phyloP scores from a whole-genome alignment of 139 green algal genomes.

The Monoraphidium neglectum region DNA sequence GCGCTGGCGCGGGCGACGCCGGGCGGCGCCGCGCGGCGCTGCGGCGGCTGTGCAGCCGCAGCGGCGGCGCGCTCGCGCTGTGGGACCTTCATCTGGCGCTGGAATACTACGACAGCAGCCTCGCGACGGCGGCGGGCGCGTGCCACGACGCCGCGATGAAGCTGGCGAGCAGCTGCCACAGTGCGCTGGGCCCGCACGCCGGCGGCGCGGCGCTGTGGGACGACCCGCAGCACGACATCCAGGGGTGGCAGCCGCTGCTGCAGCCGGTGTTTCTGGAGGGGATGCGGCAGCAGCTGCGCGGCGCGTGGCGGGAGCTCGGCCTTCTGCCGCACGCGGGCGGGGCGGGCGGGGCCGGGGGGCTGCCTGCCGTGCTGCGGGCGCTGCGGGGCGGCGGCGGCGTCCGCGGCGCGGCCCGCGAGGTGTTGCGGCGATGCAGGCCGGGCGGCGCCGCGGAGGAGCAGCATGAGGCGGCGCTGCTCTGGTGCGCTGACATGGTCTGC shows the following conservation, averaged over 20 bases:
- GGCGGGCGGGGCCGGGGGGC: no score
- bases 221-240: slow-evolving; percentile 7
- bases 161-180: neutral
- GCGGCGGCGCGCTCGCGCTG: slow-evolving; percentile 35
- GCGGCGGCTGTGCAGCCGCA: slow-evolving; percentile 1
- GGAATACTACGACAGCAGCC: slow-evolving; percentile 25
- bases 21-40: neutral
- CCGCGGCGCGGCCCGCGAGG: no score
- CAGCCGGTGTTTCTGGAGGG: slow-evolving; percentile 43
- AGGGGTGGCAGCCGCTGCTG: slow-evolving; percentile 51
- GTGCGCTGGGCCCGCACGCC: neutral
- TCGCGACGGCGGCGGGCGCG: slow-evolving; percentile 1
- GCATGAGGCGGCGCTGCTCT: no score
- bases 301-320: neutral
- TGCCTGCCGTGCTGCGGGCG: no score
- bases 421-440: no score
- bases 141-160: neutral
- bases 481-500: no score
- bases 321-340: neutral
- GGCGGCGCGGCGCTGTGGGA: neutral
- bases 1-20: neutral
- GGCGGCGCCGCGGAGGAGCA: no score
- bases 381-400: no score
- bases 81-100: slow-evolving; percentile 48
- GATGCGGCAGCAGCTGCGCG: slow-evolving; percentile 41